A percentile compares a stretch with the other conserved stretches of the same genome.
phyloP scores from a whole-genome alignment of 129 eudicot species.

The Arctium lappa region DNA sequence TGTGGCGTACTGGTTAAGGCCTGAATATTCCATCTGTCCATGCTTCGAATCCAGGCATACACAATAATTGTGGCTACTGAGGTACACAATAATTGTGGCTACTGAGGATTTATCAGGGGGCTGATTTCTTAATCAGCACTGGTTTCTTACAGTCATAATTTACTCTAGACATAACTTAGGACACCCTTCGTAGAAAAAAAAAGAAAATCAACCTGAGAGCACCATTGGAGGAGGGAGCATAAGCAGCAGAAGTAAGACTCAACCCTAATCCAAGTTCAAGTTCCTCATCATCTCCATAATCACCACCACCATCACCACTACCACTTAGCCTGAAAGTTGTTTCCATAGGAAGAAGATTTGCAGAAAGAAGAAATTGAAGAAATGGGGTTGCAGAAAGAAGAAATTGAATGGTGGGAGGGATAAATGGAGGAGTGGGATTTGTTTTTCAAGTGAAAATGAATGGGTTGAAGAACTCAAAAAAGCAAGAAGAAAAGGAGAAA shows the following conservation, averaged over 20 bases:
- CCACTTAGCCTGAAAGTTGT: constrained; percentile 32
- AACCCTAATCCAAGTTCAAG: constrained; percentile 82
- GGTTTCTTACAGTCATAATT: too few relatives aligned
- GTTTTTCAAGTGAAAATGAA: background rate
- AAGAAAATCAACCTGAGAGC: constrained; percentile 13
- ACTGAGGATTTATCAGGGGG: too few relatives aligned
- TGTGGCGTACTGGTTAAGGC: too few relatives aligned
- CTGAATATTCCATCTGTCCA: too few relatives aligned
- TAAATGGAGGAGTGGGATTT: background rate
- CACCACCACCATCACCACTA: constrained; percentile 18
- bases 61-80: too few relatives aligned
- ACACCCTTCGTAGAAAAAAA: background rate
- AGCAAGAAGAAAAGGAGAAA: constrained; percentile 28
- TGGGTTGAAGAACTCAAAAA: constrained; percentile 21
- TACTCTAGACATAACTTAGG: too few relatives aligned
- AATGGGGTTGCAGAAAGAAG: background rate
- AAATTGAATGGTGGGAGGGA: background rate
- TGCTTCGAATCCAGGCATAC: too few relatives aligned
- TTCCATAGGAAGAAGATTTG: constrained; percentile 16
- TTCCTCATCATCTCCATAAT: constrained; percentile 42
- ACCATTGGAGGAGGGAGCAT: constrained; percentile 29
- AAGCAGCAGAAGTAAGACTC: constrained; percentile 49
- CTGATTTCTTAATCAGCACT: too few relatives aligned
- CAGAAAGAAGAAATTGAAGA: background rate
- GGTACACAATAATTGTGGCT: too few relatives aligned